Percentiles rank a stretch among this genome's conserved stretches.
phyloP scores from a whole-genome alignment of 2,329 filamentous ascomycete species.

The Penicillium sp. region DNA sequence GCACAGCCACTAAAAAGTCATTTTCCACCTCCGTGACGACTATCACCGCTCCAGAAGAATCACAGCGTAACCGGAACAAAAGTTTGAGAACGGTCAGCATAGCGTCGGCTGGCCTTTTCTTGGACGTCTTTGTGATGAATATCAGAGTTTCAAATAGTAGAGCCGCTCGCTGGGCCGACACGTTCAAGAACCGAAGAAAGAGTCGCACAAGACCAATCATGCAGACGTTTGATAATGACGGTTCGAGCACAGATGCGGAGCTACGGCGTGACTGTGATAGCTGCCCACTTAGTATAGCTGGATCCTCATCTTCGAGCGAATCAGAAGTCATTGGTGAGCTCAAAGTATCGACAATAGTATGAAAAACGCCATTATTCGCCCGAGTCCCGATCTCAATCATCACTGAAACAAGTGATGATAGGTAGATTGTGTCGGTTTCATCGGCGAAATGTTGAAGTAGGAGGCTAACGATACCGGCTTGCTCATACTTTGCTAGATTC shows the following conservation, averaged over 20 bases:
- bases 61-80: constrained; percentile 76
- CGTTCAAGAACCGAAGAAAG: constrained; percentile 69
- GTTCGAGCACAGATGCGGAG: constrained; percentile 28
- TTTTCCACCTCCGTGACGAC: constrained; percentile 68
- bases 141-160: constrained; percentile 62
- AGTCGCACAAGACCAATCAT: constrained; percentile 68
- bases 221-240: constrained; percentile 57
- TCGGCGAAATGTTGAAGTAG: constrained; percentile 33
- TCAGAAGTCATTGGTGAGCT: constrained; percentile 35
- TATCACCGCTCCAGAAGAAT: constrained; percentile 73
- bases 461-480: constrained; percentile 29
- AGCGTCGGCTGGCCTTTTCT: constrained; percentile 62
- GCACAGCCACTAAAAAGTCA: constrained; percentile 65
- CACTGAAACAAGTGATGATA: constrained; percentile 38
- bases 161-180: constrained; percentile 61
- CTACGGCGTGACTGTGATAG: constrained; percentile 24
- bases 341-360: constrained; percentile 29
- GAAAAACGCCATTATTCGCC: constrained; percentile 30
- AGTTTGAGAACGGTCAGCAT: constrained; percentile 72
- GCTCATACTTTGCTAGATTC: constrained; percentile 26
- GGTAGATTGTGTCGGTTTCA: constrained; percentile 35
- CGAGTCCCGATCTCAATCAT: constrained; percentile 31
- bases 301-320: constrained; percentile 25
- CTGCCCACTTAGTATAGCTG: constrained; percentile 20
- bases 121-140: constrained; percentile 57